phyloP scores from a whole-genome alignment of 2,329 filamentous ascomycete species.

The Cytospora piceicola region DNA sequence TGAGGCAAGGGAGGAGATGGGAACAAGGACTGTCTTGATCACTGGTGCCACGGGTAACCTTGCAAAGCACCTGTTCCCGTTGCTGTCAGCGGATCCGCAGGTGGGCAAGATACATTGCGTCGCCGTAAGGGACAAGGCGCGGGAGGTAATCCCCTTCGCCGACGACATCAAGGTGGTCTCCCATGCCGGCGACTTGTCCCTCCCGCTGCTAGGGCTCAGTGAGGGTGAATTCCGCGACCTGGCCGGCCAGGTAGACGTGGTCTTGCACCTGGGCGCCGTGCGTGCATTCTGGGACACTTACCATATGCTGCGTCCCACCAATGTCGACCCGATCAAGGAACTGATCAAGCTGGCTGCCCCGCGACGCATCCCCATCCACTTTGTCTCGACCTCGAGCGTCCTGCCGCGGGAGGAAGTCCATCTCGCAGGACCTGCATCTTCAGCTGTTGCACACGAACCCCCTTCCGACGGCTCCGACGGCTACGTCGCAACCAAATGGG shows the following conservation, averaged over 20 bases:
- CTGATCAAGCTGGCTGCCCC: conserved; percentile 39
- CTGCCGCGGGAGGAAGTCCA: conserved; percentile 20
- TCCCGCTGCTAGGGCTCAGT: conserved; percentile 33
- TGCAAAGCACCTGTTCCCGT: conserved; percentile 39
- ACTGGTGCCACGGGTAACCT: no score
- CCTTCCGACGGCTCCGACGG: conserved; percentile 36
- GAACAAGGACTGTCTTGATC: no score
- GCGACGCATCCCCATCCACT: conserved; percentile 38
- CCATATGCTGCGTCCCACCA: conserved; percentile 39
- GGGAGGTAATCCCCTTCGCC: neutral
- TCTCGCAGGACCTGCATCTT: neutral
- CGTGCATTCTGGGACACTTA: conserved; percentile 45
- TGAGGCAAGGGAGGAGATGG: no score
- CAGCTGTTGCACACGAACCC: neutral
- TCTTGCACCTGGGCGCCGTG: conserved; percentile 60
- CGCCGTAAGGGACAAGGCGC: conserved; percentile 39
- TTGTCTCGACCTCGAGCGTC: conserved; percentile 36
- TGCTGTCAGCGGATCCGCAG: no score
- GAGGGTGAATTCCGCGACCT: conserved; percentile 20
- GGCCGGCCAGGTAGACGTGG: conserved; percentile 36
- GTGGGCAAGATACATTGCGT: no score
- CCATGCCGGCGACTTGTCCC: conserved; percentile 37
- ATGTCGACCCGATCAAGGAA: conserved; percentile 43
- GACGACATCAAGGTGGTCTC: conserved; percentile 30
- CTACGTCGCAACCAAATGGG: conserved; percentile 37